Conservation (phyloP, 2,329 filamentous ascomycete genomes). For the Microsporum audouinii region DNA sequence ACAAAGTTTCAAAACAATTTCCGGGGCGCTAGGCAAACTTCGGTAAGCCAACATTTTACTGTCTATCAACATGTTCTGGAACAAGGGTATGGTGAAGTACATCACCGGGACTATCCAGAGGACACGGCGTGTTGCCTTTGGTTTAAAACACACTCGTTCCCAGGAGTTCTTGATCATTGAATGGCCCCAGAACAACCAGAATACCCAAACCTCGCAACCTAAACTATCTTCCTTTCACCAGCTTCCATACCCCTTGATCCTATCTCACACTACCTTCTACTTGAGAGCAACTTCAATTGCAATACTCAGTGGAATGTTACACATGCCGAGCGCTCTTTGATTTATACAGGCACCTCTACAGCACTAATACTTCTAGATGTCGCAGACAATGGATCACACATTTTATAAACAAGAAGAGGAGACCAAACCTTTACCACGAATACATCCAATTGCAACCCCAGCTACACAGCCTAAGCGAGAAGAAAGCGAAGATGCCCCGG, state of each 20-base stretch:
- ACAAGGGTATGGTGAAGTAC: constrained; percentile 1
- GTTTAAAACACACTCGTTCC: constrained; percentile 1
- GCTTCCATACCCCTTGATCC: background rate
- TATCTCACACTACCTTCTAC: background rate
- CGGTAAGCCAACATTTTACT: constrained; percentile 1
- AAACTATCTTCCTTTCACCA: background rate
- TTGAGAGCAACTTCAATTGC: background rate
- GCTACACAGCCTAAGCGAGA: background rate
- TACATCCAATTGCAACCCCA: background rate
- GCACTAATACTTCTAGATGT: constrained; percentile 1
- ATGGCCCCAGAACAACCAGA: background rate
- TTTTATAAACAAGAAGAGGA: constrained; percentile 18
- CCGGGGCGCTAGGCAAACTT: constrained; percentile 5
- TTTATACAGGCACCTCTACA: constrained; percentile 7
- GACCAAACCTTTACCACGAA: constrained; percentile 16
- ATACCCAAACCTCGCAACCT: background rate
- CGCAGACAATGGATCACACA: constrained; percentile 19
- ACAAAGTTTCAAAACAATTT: constrained; percentile 10
- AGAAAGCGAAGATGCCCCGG: background rate
- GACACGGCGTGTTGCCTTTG: background rate
- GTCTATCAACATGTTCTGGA: constrained; percentile 4
- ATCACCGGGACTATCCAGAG: background rate
- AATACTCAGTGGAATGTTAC: background rate
- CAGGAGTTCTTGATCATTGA: background rate
- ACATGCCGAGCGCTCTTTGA: background rate